These are phyloP conservation scores for Tephrocybe rancida DNA, from an alignment of 768 basidiomycete genomes.

Conservation along the genomic window DNA sequence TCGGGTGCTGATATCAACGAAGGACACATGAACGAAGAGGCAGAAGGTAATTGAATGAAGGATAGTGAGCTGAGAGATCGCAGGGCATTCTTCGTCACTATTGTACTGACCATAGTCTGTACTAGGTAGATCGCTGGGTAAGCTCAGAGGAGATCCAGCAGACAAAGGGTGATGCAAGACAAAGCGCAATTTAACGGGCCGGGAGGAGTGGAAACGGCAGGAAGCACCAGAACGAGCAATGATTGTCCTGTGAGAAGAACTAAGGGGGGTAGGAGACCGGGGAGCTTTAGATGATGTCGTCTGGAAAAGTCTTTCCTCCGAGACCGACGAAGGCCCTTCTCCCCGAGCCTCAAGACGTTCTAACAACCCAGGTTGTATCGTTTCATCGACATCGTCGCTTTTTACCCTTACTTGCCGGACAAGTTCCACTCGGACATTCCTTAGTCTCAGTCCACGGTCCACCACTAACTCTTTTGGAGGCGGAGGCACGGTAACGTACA, in stretches of 20 bases:
- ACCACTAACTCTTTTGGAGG: constrained; percentile 69
- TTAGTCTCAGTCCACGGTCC: constrained; percentile 69
- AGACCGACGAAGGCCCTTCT: constrained; percentile 34
- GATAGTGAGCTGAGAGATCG: constrained; percentile 80
- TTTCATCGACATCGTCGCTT: constrained; percentile 39
- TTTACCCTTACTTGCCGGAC: constrained; percentile 65
- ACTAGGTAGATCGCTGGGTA: constrained; percentile 43
- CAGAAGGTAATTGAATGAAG: constrained; percentile 84
- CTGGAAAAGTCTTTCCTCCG: constrained; percentile 29
- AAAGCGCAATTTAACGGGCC: constrained; percentile 76
- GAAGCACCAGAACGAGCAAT: constrained; percentile 89
- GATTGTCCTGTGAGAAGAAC: constrained; percentile 37
- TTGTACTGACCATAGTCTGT: constrained; percentile 50
- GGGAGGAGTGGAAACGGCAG: constrained; percentile 83
- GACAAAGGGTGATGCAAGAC: constrained; percentile 70
- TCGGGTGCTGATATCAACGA: constrained; percentile 69
- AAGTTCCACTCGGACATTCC: constrained; percentile 82
- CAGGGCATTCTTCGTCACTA: constrained; percentile 65
- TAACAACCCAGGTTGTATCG: constrained; percentile 19
- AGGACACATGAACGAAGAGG: constrained; percentile 73
- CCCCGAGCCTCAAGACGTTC: constrained; percentile 13
- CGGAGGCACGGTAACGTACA: constrained; percentile 81
- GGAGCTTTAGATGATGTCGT: constrained; percentile 43
- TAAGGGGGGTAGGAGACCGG: constrained; percentile 27
- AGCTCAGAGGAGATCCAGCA: constrained; percentile 49